Base-by-base conservation (phyloP, 1,139 yeast species). In the Hemisphaericaspora lyxosophila region DNA sequence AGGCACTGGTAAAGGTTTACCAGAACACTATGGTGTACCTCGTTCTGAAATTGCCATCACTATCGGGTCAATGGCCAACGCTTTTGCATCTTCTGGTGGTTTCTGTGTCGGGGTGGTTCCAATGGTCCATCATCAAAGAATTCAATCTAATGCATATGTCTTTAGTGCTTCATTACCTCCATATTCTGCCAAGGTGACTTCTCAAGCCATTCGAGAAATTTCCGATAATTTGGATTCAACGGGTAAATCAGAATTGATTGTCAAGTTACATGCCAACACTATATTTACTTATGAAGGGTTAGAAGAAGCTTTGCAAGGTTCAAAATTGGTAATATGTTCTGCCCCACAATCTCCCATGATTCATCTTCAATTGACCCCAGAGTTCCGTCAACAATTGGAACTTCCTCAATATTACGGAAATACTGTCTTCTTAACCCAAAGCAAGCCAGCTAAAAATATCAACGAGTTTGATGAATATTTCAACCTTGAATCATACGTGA, bases 101-200 rank as follows among this genome's bases (percentile, higher is more conserved):
- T 92, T 88, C 62, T 92, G 96, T 57, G 87, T 87, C 18, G 98
- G 97, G 43, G 84, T 79, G 29, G 64, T 67, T 28, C 83, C 84
- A 42, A 87, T 92, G 90, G 80, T 90, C 31, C 85, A 83, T 51
- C 96, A 92, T 63, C 98, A 94, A 71, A 81, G 48, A 43, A 47
- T 47, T 16, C 86, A 89, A 23, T 86, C 96, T 7, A 73, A 76
- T 49, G 96, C 96, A 3, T 92, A 88, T 57, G 94, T 94, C 43
- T 92, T 88, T 57, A 85, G 95, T 56, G 99, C 99, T 7, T 80
- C 97, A 3, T 76, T 92, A 58, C 97, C 98, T 11, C 95, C 97
- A 13, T 90, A 85, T 60, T 77, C 89, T 34, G 96, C 96, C 1
- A 77, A 73, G 42, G 82, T 82, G n/a, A 78, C 83, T 0, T 75